phyloP scores from a whole-genome alignment of 768 basidiomycete genomes.

The Boletus eberwhitei region DNA sequence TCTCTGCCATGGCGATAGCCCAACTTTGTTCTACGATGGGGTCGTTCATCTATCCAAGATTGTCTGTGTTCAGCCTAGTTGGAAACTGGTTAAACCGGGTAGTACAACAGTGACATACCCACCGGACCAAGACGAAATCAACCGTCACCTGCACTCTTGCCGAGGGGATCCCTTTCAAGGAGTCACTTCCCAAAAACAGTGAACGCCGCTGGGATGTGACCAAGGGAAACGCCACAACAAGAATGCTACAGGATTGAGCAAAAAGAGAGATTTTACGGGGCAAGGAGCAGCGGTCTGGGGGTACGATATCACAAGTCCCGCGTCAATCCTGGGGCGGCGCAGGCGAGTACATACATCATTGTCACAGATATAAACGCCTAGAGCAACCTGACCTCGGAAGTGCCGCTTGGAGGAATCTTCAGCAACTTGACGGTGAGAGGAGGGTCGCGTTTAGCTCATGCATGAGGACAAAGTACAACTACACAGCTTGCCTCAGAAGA shows the following conservation, averaged over 20 bases:
- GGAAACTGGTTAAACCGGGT: not conserved
- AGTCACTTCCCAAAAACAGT: not conserved
- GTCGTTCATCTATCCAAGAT: not conserved
- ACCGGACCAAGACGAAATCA: conserved; percentile 1
- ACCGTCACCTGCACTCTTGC: not conserved
- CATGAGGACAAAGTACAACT: conserved; percentile 59
- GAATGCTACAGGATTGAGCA: no score
- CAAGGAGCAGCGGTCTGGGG: no score
- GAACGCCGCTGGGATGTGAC: no score
- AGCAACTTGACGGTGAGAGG: conserved; percentile 47
- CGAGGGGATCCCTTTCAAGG: not conserved
- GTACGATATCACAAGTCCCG: conserved; percentile 45
- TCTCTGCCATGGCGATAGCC: conserved; percentile 11
- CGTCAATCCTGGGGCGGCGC: conserved; percentile 53
- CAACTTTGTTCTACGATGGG: conserved; percentile 8
- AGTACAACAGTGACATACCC: not conserved
- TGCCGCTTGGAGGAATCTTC: conserved; percentile 26
- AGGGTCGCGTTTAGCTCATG: conserved; percentile 52
- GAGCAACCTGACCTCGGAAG: conserved; percentile 45
- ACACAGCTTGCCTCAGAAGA: conserved; percentile 45
- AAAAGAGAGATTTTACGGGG: no score
- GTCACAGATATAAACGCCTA: conserved; percentile 39
- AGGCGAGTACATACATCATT: conserved; percentile 35
- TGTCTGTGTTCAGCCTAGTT: conserved; percentile 3
- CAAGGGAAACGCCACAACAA: no score